These are phyloP conservation scores for Amborella trichopoda DNA, from an alignment of 164 flowering plant species.

Conservation along the genomic window DNA sequence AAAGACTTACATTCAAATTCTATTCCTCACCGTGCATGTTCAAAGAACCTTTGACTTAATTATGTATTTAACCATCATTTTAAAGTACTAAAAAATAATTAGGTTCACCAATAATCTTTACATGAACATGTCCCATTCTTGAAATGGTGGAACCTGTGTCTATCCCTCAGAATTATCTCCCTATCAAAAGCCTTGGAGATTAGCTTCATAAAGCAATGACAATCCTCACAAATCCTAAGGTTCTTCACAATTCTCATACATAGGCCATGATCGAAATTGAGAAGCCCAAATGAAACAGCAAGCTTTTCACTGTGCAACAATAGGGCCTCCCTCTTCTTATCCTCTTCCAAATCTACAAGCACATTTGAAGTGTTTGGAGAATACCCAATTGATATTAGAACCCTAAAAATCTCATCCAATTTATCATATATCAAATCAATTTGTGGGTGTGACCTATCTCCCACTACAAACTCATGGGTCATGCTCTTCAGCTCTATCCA, in stretches of 20 bases:
- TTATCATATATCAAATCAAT: slow-evolving; percentile 37
- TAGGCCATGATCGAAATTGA: slow-evolving; percentile 19
- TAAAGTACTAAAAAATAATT: neutral
- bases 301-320: slow-evolving; percentile 78
- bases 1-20: too few relatives aligned
- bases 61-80: too few relatives aligned
- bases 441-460: slow-evolving; percentile 44
- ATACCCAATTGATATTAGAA: slow-evolving; percentile 44
- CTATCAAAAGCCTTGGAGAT: slow-evolving; percentile 39
- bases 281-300: slow-evolving; percentile 55
- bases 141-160: slow-evolving; percentile 71
- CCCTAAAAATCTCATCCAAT: slow-evolving; percentile 36
- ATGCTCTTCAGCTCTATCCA: slow-evolving; percentile 45
- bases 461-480: slow-evolving; percentile 46
- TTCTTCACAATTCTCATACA: slow-evolving; percentile 57
- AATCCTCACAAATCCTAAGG: slow-evolving; percentile 72
- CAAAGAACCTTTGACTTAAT: too few relatives aligned
- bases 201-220: slow-evolving; percentile 64
- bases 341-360: slow-evolving; percentile 56
- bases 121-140: slow-evolving; percentile 46
- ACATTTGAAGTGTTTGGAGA: slow-evolving; percentile 33
- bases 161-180: slow-evolving; percentile 62
- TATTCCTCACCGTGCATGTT: too few relatives aligned
- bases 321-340: slow-evolving; percentile 49
- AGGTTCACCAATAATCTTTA: slow-evolving; percentile 17